Evolutionary conservation across 2,329 filamentous ascomycete species (phyloP), one percentile per base, ranked within the genome.

Genomic region (Pseudopyrenochaeta lycopersici): DNA sequence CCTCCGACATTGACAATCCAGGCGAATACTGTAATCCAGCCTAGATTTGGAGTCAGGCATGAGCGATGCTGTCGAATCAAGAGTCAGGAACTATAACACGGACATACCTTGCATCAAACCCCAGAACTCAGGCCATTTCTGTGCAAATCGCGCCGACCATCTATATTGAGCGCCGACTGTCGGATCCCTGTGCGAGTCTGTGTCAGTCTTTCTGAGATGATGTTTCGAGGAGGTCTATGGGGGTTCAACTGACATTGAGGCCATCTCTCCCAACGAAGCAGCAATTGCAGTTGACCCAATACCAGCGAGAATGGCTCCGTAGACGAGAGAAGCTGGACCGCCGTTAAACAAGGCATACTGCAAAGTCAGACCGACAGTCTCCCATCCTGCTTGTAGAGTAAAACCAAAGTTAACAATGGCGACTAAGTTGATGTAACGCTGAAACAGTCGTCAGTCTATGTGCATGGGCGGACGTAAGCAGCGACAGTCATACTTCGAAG

Each of bases 21-120:
- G 2, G 73, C 76, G 10, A 77, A 67, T 1, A 72, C 68, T 14
- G 73, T 75, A 5, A 77, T n/a, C n/a, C n/a, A n/a, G n/a, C n/a
- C n/a, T n/a, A n/a, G n/a, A n/a, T n/a, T n/a, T n/a, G n/a, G n/a
- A n/a, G n/a, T n/a, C n/a, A n/a, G n/a, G n/a, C n/a, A n/a, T n/a
- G n/a, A n/a, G n/a, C n/a, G n/a, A n/a, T n/a, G n/a, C n/a, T n/a
- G n/a, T n/a, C n/a, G n/a, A n/a, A n/a, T n/a, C n/a, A n/a, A n/a
- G n/a, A n/a, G n/a, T n/a, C n/a, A n/a, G n/a, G n/a, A n/a, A n/a
- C n/a, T n/a, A n/a, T n/a, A n/a, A n/a, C n/a, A n/a, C n/a, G n/a
- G n/a, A n/a, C n/a, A n/a, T n/a, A n/a, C 65, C 66, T 56, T 70
- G 66, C 56, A 70, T 64, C 17, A 70, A 41, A 7, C 63, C 63